phyloP scores from a whole-genome alignment of 139 green algal species.

The Coccomyxa sp. region DNA sequence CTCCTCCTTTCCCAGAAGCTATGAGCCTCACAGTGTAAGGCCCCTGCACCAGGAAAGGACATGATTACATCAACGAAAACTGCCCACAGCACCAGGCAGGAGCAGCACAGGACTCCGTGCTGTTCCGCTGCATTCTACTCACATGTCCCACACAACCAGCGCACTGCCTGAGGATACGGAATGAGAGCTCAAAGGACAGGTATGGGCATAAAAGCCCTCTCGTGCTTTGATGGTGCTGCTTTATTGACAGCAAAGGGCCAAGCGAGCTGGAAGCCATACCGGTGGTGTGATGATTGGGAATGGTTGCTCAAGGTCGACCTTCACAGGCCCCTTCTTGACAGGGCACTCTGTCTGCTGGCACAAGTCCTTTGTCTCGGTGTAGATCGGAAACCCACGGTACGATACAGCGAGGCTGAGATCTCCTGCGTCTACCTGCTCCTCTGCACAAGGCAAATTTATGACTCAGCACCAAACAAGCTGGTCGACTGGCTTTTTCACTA shows the following conservation, averaged over 20 bases:
- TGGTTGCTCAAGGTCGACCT: conserved; percentile 16
- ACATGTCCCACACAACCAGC: neutral
- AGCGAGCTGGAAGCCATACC: neutral
- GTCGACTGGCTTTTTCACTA: no score
- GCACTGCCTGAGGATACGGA: neutral
- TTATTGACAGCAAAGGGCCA: neutral
- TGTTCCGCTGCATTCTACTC: neutral
- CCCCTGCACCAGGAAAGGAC: conserved; percentile 9
- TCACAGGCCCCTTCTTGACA: conserved; percentile 12
- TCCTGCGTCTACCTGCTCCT: conserved; percentile 9
- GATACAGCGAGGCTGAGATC: conserved; percentile 19
- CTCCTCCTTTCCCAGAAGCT: neutral
- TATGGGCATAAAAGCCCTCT: neutral
- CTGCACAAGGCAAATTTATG: no score
- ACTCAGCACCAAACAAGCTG: no score
- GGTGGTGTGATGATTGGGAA: conserved; percentile 20
- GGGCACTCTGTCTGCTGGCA: conserved; percentile 31
- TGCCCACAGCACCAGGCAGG: neutral
- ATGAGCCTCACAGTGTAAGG: conserved; percentile 19
- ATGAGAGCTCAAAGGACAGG: neutral
- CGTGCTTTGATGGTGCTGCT: no score
- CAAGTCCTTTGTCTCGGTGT: conserved; percentile 20
- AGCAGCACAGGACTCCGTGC: no score
- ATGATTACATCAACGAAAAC: neutral
- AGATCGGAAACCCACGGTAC: conserved; percentile 30